phyloP scores from a whole-genome alignment of 2,329 filamentous ascomycete species.

The Xylaria sp. region DNA sequence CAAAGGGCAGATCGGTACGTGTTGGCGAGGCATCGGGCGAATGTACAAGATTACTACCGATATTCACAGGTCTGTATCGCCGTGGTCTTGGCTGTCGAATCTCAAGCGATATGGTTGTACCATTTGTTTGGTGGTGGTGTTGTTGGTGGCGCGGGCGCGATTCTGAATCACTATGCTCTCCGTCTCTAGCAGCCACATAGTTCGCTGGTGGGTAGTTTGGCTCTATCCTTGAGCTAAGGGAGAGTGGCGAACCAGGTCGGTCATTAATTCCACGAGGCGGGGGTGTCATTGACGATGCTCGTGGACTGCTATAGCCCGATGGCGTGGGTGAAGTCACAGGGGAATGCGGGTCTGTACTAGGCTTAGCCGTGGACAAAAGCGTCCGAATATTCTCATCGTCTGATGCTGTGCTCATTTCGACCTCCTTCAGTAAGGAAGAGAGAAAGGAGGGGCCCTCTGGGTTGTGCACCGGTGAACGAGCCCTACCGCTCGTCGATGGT shows the following conservation, averaged over 20 bases:
- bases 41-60: conserved; percentile 54
- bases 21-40: conserved; percentile 76
- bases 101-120: conserved; percentile 55
- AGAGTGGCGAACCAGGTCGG: conserved; percentile 72
- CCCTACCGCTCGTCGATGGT: conserved; percentile 25
- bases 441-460: conserved; percentile 77
- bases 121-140: conserved; percentile 47
- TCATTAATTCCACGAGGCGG: conserved; percentile 71
- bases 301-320: conserved; percentile 74
- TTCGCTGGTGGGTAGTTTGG: conserved; percentile 80
- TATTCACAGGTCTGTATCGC: conserved; percentile 56
- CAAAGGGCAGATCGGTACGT: conserved; percentile 74
- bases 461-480: conserved; percentile 48
- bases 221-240: conserved; percentile 76
- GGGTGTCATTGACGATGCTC: conserved; percentile 74
- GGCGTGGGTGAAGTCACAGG: conserved; percentile 73
- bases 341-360: conserved; percentile 62
- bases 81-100: conserved; percentile 65
- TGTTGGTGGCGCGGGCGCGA: conserved; percentile 50
- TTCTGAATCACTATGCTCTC: conserved; percentile 61
- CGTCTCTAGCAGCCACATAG: conserved; percentile 69
- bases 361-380: conserved; percentile 52
- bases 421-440: conserved; percentile 86
- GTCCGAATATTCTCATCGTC: conserved; percentile 65
- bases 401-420: conserved; percentile 73